phyloP scores from a whole-genome alignment of 2,329 filamentous ascomycete genomes.

The Ophiostoma angusticollis region DNA sequence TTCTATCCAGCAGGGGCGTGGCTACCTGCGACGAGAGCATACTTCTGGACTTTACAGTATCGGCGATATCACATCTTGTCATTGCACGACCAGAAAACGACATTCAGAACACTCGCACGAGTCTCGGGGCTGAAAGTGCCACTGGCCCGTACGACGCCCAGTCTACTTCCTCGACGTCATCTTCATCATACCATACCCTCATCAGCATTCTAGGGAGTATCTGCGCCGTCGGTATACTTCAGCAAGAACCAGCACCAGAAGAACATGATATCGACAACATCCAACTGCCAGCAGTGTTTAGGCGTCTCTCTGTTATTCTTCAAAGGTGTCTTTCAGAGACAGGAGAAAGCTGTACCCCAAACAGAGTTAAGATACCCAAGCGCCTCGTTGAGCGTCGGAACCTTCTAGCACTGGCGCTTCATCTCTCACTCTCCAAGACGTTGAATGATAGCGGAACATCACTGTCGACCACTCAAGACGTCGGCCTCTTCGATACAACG shows the following conservation, averaged over 20 bases:
- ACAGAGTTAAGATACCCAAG: neutral
- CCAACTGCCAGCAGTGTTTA: neutral
- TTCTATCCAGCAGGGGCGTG: conserved; percentile 19
- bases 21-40: conserved; percentile 21
- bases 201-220: conserved; percentile 29
- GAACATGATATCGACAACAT: accelerated
- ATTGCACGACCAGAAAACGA: neutral
- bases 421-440: neutral
- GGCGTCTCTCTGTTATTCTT: neutral
- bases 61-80: conserved; percentile 6
- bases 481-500: no score
- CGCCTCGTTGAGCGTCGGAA: neutral
- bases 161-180: neutral
- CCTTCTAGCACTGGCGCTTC: neutral
- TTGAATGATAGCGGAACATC: no score
- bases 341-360: neutral
- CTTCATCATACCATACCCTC: conserved; percentile 25
- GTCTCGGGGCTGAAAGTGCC: neutral
- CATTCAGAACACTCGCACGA: neutral
- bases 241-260: conserved; percentile 10
- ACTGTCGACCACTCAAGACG: no score
- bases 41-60: conserved; percentile 22
- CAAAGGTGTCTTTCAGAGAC: neutral
- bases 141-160: neutral
- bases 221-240: conserved; percentile 23